Conservation (phyloP, 2,329 filamentous ascomycete genomes). For the Chalaropsis thielavioides region DNA sequence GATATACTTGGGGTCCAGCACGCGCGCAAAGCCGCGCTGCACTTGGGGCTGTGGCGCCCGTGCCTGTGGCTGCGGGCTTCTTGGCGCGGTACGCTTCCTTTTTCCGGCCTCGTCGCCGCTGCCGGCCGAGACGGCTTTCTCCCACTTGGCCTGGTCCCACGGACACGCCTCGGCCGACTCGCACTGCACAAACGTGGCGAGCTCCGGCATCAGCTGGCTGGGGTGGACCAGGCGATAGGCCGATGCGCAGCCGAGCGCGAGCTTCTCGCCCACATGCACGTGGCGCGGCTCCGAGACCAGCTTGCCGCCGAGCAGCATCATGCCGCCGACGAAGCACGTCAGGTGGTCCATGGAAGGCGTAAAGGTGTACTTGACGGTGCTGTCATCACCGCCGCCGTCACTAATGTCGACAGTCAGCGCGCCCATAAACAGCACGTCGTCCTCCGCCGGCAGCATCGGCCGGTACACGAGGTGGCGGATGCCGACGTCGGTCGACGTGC, state of each 20-base stretch:
- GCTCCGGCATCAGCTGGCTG: slow-evolving; percentile 48
- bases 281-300: slow-evolving; percentile 41
- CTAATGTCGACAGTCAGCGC: slow-evolving; percentile 26
- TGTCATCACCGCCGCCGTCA: background rate
- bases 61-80: background rate
- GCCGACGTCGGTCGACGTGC: slow-evolving; percentile 39
- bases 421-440: slow-evolving; percentile 50
- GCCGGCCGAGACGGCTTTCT: slow-evolving; percentile 23
- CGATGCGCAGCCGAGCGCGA: slow-evolving; percentile 51
- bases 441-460: slow-evolving; percentile 44
- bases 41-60: slow-evolving; percentile 22
- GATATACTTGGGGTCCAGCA: slow-evolving; percentile 46
- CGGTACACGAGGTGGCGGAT: slow-evolving; percentile 51
- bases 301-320: slow-evolving; percentile 47
- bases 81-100: too few species aligned
- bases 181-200: slow-evolving; percentile 35
- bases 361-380: slow-evolving; percentile 20
- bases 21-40: slow-evolving; percentile 39
- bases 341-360: slow-evolving; percentile 39
- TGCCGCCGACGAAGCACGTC: slow-evolving; percentile 50
- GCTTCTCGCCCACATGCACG: slow-evolving; percentile 40
- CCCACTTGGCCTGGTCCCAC: slow-evolving; percentile 25
- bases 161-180: slow-evolving; percentile 23
- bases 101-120: background rate
- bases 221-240: slow-evolving; percentile 42